Evolutionary conservation across 2,329 filamentous ascomycete species (phyloP), one percentile per base, ranked within the genome.

Genomic region (Trichoderma atrobrunneum): DNA sequence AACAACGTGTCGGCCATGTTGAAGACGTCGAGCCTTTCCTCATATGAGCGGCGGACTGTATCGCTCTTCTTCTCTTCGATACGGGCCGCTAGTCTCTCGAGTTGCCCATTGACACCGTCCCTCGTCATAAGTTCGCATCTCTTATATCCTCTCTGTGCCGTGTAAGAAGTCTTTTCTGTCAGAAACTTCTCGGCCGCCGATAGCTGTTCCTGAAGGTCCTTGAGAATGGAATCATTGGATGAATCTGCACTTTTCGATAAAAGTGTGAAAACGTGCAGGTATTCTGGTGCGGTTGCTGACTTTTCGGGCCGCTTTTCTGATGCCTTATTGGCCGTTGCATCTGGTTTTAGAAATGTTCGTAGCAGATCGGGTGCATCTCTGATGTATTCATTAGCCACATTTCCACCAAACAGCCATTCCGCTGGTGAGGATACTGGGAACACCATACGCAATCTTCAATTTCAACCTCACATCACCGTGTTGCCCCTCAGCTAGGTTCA

Each of bases 1-100:
- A 84, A 85, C 1, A 85, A 39, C 2, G 77, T 72, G 43, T 85
- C 81, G 2, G 81, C 80, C 34, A 79, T 79, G 71, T 85, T 85
- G 70, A 84, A 81, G 1, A 86, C 74, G 36, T 83, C 82, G 10
- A 84, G 74, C 2, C 77, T 77, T 11, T 77, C 77, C 28, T 83
- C 80, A 28, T 82, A 79, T 30, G 72, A 70, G 24, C 74, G 74
- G 28, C 77, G 73, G n/a, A 74, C 66, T 63, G 70, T 59, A 74
- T 79, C 78, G 36, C 62, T 74, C 7, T 72, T 76, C 56, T 74
- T 69, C 6, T 77, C 73, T 67, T 79, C 74, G 8, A 79, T 75
- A 48, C 74, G 63, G 54, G 51, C 48, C 24, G 73, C 74, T 26
- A 79, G 60, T 12, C 73, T 73, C 16, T 74, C 74, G 6, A 82